These are phyloP conservation scores for Naematelia aurantialba DNA, from an alignment of 768 basidiomycete genomes.

Conservation along the genomic window DNA sequence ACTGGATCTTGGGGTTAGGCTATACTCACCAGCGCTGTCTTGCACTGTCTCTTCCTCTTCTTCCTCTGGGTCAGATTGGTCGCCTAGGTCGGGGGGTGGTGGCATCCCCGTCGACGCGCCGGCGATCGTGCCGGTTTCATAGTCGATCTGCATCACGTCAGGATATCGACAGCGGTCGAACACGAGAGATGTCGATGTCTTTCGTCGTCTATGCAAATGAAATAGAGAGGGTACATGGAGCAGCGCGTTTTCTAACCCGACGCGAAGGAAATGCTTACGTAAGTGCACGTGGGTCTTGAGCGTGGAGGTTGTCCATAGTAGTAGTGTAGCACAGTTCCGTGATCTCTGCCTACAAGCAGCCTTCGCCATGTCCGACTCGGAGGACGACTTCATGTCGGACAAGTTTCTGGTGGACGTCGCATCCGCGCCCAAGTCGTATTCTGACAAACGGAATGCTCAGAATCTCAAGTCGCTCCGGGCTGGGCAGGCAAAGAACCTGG, in stretches of 20 bases:
- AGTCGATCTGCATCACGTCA: conserved; percentile 4
- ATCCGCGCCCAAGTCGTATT: conserved; percentile 23
- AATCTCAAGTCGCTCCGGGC: conserved; percentile 26
- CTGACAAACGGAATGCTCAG: conserved; percentile 18
- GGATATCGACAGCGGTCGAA: too few relatives aligned
- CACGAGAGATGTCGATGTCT: not conserved
- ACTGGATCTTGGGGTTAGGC: not conserved
- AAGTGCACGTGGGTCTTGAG: too few relatives aligned
- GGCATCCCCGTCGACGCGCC: not conserved
- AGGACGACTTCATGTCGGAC: conserved; percentile 51
- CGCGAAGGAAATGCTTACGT: too few relatives aligned
- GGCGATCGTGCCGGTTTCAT: not conserved
- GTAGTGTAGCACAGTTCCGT: too few relatives aligned
- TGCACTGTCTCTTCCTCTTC: conserved; percentile 7
- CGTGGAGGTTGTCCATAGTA: too few relatives aligned
- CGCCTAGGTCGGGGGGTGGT: not conserved
- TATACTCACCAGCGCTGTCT: not conserved
- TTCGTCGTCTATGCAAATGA: too few relatives aligned
- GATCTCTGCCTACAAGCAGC: not conserved
- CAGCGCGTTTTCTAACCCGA: too few relatives aligned
- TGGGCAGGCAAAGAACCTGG: conserved; percentile 31
- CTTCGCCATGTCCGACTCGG: conserved; percentile 41
- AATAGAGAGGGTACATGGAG: too few relatives aligned
- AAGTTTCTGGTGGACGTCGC: conserved; percentile 42
- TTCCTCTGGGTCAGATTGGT: conserved; percentile 2